phyloP scores from a whole-genome alignment of 805 yeast genomes.

The Phaffomyces opuntiae region DNA sequence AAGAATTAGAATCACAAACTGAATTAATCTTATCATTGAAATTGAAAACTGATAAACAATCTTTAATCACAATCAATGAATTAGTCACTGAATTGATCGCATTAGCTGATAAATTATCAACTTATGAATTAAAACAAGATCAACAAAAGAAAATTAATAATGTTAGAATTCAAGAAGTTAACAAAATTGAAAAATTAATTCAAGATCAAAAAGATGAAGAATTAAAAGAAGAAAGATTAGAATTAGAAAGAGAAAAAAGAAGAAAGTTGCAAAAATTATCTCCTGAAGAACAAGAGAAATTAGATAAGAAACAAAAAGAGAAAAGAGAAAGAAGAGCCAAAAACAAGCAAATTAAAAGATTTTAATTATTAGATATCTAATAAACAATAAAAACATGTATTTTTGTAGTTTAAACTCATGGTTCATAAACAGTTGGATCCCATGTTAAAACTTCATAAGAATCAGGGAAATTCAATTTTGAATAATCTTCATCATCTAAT shows the following conservation, averaged over 20 bases:
- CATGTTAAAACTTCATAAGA: slow-evolving; percentile 64
- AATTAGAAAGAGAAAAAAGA: slow-evolving; percentile 58
- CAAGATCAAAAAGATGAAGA: slow-evolving; percentile 64
- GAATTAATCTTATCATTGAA: slow-evolving; percentile 48
- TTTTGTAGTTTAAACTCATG: too few relatives aligned
- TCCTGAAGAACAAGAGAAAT: slow-evolving; percentile 73
- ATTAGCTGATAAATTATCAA: slow-evolving; percentile 46
- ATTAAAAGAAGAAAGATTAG: slow-evolving; percentile 62
- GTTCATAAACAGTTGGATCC: slow-evolving; percentile 32
- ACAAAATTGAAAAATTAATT: slow-evolving; percentile 60
- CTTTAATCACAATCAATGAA: slow-evolving; percentile 41
- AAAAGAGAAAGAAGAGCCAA: slow-evolving; percentile 78
- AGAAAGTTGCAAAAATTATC: slow-evolving; percentile 50
- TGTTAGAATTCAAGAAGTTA: slow-evolving; percentile 68
- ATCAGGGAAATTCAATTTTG: slow-evolving; percentile 38
- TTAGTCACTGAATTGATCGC: slow-evolving; percentile 50
- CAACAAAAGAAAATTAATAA: slow-evolving; percentile 67
- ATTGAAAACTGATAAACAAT: slow-evolving; percentile 42
- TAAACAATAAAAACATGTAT: too few relatives aligned
- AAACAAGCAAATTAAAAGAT: slow-evolving; percentile 26
- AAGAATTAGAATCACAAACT: slow-evolving; percentile 45
- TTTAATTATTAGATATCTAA: slow-evolving; percentile 1
- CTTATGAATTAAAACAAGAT: slow-evolving; percentile 59
- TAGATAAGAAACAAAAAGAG: slow-evolving; percentile 71
- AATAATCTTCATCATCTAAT: slow-evolving; percentile 35